phyloP scores from a whole-genome alignment of 208 protist species.

The Wallacemonas sp. region DNA sequence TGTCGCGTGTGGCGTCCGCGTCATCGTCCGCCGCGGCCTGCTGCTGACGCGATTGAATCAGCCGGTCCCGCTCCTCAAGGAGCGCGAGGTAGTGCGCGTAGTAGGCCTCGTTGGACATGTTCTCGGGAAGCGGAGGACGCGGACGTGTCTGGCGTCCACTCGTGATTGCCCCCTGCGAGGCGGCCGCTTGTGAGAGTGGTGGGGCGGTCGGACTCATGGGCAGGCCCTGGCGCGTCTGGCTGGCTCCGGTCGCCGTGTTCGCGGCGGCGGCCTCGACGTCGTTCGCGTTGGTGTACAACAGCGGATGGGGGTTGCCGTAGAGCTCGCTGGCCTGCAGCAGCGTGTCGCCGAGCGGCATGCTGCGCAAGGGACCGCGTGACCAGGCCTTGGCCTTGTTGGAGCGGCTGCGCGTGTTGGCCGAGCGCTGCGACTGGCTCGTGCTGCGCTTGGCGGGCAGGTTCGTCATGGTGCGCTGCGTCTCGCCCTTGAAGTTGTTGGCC shows the following conservation, averaged over 20 bases:
- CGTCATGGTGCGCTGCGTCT: slow-evolving; percentile 4
- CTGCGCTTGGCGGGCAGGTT: slow-evolving; percentile 5
- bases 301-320: slow-evolving; percentile 82
- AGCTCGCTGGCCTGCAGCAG: slow-evolving; percentile 56
- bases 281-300: slow-evolving; percentile 31
- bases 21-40: background rate
- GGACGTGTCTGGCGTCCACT: background rate
- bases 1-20: background rate
- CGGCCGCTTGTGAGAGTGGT: background rate
- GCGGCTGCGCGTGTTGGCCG: slow-evolving; percentile 3
- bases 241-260: too few relatives aligned
- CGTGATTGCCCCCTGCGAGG: background rate
- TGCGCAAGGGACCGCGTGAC: slow-evolving; percentile 32
- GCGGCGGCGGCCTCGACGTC: too few relatives aligned
- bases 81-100: slow-evolving; percentile 11
- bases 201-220: too few relatives aligned
- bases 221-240: too few relatives aligned
- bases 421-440: slow-evolving; percentile 13
- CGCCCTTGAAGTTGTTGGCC: slow-evolving; percentile 17
- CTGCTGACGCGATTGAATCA: background rate
- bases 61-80: slow-evolving; percentile 1
- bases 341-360: slow-evolving; percentile 60
- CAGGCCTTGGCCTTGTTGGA: slow-evolving; percentile 6
- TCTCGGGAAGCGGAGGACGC: slow-evolving; percentile 10
- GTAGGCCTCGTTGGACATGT: slow-evolving; percentile 17